These are phyloP conservation scores for Crithidia expoeki DNA, from an alignment of 208 protist species.

Conservation along the genomic window DNA sequence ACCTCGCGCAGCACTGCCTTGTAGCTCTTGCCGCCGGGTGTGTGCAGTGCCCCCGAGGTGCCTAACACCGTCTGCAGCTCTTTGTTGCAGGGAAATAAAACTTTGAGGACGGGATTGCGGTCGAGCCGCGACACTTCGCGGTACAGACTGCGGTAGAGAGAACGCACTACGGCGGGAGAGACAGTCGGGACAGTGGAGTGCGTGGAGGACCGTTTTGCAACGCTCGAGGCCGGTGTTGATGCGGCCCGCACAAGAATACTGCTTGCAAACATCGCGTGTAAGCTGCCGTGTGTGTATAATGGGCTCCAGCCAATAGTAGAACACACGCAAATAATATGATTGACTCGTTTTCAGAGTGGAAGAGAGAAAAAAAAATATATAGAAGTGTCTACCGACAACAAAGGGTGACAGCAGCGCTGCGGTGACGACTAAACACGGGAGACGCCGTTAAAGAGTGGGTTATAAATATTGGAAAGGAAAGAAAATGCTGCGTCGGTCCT, in stretches of 20 bases:
- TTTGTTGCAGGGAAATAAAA: slow-evolving; percentile 68
- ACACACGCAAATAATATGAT: slow-evolving; percentile 26
- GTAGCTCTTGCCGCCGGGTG: slow-evolving; percentile 59
- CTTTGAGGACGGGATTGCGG: slow-evolving; percentile 65
- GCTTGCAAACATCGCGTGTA: slow-evolving; percentile 19
- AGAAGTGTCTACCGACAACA: no score
- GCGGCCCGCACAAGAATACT: slow-evolving; percentile 19
- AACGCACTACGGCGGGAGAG: slow-evolving; percentile 65
- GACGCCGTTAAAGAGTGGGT: neutral
- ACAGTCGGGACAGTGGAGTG: slow-evolving; percentile 46
- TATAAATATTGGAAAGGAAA: no score
- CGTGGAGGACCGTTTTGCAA: slow-evolving; percentile 23
- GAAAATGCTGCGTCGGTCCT: no score
- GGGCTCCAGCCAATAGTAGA: slow-evolving; percentile 12
- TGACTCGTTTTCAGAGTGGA: neutral
- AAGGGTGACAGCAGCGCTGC: no score
- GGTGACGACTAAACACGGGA: no score
- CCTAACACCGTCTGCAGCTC: slow-evolving; percentile 68
- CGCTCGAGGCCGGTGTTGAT: slow-evolving; percentile 24
- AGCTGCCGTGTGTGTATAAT: no score
- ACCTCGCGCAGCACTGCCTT: slow-evolving; percentile 53
- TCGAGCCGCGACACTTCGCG: slow-evolving; percentile 66
- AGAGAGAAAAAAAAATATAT: no score
- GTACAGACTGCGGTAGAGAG: slow-evolving; percentile 75
- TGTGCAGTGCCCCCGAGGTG: slow-evolving; percentile 48